A percentile compares a stretch with the other conserved stretches of the same genome.
Conservation (phyloP, 345 rosid genomes). For the Cardamine chenopodiifolia region DNA sequence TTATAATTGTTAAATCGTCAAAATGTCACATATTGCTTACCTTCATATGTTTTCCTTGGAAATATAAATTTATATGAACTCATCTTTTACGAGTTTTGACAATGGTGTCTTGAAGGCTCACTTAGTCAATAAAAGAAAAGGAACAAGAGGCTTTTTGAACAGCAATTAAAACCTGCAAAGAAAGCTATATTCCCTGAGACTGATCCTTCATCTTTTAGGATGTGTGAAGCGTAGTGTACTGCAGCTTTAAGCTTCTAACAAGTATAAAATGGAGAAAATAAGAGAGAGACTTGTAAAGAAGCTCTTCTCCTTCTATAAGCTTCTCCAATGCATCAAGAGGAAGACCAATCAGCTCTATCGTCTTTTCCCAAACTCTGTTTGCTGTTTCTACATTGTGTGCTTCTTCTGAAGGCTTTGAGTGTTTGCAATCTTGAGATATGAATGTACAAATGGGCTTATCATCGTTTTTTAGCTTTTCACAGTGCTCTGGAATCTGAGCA, state of each 20-base stretch:
- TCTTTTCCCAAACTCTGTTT: conserved; percentile 78
- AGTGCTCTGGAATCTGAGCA: conserved; percentile 75
- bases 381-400: conserved; percentile 72
- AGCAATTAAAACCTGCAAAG: not conserved
- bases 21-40: too few relatives aligned
- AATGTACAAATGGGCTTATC: conserved; percentile 76
- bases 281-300: not conserved
- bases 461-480: conserved; percentile 64
- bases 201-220: conserved; percentile 17
- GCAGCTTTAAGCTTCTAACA: conserved; percentile 16
- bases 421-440: conserved; percentile 80
- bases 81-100: too few relatives aligned
- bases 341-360: conserved; percentile 76
- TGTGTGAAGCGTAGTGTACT: not conserved
- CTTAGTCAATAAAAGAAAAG: too few relatives aligned
- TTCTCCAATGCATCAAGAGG: conserved; percentile 73
- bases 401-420: conserved; percentile 83
- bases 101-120: too few relatives aligned
- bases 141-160: too few relatives aligned
- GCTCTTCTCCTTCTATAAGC: not conserved
- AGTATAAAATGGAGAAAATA: not conserved
- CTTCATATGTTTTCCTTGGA: too few relatives aligned
- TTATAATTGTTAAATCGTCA: too few relatives aligned
- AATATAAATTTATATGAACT: too few relatives aligned
- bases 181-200: conserved; percentile 1